Percentiles rank a stretch among this genome's conserved stretches.
Evolutionary conservation across 2,329 filamentous ascomycete species (phyloP).

Genomic region (Ophiosphaerella korrae): DNA sequence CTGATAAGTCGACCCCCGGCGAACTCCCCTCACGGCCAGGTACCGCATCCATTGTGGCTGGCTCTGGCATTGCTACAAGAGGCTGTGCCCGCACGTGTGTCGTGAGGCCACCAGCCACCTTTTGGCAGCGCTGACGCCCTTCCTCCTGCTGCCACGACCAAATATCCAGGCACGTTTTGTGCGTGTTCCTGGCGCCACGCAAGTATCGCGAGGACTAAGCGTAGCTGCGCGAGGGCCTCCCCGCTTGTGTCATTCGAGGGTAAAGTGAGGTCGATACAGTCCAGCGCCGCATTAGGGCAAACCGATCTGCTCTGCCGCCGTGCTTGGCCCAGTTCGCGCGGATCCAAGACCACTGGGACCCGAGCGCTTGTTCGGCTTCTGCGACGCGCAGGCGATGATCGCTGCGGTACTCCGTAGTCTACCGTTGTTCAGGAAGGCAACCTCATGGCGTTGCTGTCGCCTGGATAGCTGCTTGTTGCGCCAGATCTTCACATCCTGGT

Average conservation of each 20-base stretch:
- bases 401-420: too few species aligned
- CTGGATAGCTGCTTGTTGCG: slow-evolving; percentile 34
- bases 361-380: slow-evolving; percentile 22
- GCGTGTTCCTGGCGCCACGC: slow-evolving; percentile 32
- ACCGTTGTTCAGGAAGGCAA: slow-evolving; percentile 6
- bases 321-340: slow-evolving; percentile 25
- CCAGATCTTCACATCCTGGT: not conserved
- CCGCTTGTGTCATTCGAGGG: slow-evolving; percentile 30
- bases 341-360: slow-evolving; percentile 28
- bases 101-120: slow-evolving; percentile 8
- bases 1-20: slow-evolving; percentile 23
- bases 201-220: slow-evolving; percentile 12
- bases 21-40: slow-evolving; percentile 14
- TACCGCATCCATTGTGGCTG: slow-evolving; percentile 23
- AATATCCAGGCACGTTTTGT: slow-evolving; percentile 19
- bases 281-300: slow-evolving; percentile 19
- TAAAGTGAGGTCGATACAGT: slow-evolving; percentile 11
- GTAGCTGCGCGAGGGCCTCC: slow-evolving; percentile 17
- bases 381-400: not conserved
- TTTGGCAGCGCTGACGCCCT: slow-evolving; percentile 10
- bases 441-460: slow-evolving; percentile 22
- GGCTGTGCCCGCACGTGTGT: slow-evolving; percentile 11
- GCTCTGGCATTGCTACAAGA: slow-evolving; percentile 13
- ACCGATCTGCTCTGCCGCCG: slow-evolving; percentile 28
- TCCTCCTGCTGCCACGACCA: not conserved